phyloP scores from a whole-genome alignment of 495 filamentous ascomycete genomes.

The Annulohypoxylon nitens region DNA sequence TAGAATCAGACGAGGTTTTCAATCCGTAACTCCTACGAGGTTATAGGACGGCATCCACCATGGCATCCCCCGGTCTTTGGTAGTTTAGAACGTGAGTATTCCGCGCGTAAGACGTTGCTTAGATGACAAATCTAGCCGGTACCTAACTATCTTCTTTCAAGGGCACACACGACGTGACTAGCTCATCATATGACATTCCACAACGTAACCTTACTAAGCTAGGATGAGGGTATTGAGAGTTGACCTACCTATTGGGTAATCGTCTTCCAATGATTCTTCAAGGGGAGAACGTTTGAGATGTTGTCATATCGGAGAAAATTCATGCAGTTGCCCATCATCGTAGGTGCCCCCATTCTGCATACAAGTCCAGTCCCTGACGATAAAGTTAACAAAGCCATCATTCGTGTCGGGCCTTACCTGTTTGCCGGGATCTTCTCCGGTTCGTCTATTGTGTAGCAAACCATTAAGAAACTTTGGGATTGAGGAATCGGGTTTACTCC shows the following conservation, averaged over 20 bases:
- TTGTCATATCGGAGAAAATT: conserved; percentile 47
- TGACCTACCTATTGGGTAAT: conserved; percentile 17
- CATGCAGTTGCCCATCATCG: conserved; percentile 39
- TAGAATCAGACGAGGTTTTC: conserved; percentile 5
- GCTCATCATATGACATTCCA: conserved; percentile 9
- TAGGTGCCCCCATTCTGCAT: conserved; percentile 17
- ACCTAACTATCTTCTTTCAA: neutral
- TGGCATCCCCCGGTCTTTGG: neutral
- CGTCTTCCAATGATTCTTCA: conserved; percentile 10
- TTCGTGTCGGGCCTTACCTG: conserved; percentile 33
- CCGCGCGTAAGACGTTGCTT: neutral
- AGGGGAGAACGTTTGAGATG: conserved; percentile 30
- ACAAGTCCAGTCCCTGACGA: conserved; percentile 13
- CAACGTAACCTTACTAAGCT: conserved; percentile 17
- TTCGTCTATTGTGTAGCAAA: conserved; percentile 39
- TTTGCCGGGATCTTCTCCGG: conserved; percentile 22
- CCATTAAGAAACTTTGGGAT: conserved; percentile 2
- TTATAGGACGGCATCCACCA: neutral
- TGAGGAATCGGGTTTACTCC: neutral
- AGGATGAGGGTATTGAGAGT: neutral
- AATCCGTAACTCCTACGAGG: conserved; percentile 4
- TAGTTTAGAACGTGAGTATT: neutral
- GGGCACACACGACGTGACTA: neutral
- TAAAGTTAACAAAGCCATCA: conserved; percentile 16
- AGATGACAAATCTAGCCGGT: conserved; percentile 1